Evolutionary conservation across 306 rosid genomes (phyloP).

Genomic region (Fragaria iinumae): DNA sequence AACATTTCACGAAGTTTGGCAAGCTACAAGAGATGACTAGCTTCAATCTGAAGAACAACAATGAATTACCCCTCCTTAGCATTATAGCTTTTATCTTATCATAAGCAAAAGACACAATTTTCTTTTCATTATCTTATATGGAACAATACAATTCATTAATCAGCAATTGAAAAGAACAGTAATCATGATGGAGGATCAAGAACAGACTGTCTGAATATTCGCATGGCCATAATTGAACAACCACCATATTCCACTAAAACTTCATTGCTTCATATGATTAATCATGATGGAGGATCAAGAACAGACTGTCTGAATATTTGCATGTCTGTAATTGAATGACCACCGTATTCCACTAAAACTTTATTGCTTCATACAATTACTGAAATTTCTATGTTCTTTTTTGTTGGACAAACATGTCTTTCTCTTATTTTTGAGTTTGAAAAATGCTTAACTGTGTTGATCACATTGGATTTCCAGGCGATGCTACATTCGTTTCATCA

Average conservation of each 20-base stretch:
- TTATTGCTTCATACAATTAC: not conserved
- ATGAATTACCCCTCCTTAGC: not conserved
- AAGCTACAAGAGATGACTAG: not conserved
- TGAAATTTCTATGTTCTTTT: not conserved
- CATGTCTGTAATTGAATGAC: not conserved
- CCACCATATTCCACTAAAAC: constrained; percentile 4
- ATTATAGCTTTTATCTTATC: not conserved
- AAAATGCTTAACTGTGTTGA: constrained; percentile 19
- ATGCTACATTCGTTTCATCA: constrained; percentile 90
- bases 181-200: not conserved
- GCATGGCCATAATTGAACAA: not conserved
- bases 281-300: not conserved
- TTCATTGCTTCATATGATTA: not conserved
- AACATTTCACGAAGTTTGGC: not conserved
- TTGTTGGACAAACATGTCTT: not conserved
- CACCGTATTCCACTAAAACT: constrained; percentile 2
- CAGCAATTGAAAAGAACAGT: not conserved
- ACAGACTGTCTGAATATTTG: not conserved
- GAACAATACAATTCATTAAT: not conserved
- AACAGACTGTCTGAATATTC: not conserved
- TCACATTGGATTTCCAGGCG: constrained; percentile 55
- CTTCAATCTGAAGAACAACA: not conserved
- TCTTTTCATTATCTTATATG: not conserved
- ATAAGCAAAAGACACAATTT: not conserved
- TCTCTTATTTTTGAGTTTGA: not conserved